These are phyloP conservation scores for Beauveria medogensis DNA, from an alignment of 2,329 filamentous ascomycete genomes.

Conservation along the genomic window DNA sequence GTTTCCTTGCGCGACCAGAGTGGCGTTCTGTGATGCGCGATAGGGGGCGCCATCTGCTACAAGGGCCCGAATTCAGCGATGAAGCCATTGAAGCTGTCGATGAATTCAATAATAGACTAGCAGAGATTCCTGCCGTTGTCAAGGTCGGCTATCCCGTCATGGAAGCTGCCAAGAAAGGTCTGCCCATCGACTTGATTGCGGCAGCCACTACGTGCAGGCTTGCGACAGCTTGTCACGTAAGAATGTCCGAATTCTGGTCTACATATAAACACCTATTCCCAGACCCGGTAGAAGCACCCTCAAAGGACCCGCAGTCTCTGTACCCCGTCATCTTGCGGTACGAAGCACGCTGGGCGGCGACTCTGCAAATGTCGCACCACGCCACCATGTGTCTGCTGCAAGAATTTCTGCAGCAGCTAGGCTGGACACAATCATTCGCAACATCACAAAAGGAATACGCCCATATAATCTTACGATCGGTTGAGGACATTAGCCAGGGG, in stretches of 20 bases:
- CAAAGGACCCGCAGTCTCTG: conserved; percentile 23
- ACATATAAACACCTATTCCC: conserved; percentile 18
- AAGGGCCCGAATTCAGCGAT: conserved; percentile 17
- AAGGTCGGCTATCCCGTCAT: conserved; percentile 25
- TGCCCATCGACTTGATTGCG: conserved; percentile 21
- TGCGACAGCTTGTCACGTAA: conserved; percentile 21
- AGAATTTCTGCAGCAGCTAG: conserved; percentile 27
- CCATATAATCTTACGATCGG: conserved; percentile 27
- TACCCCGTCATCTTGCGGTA: conserved; percentile 26
- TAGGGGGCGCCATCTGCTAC: conserved; percentile 19
- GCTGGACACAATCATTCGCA: conserved; percentile 19
- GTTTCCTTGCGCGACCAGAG: conserved; percentile 28
- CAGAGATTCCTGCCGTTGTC: conserved; percentile 27
- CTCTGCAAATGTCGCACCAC: conserved; percentile 30
- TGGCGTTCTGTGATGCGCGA: conserved; percentile 28
- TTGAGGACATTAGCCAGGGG: conserved; percentile 30
- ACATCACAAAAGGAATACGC: conserved; percentile 21
- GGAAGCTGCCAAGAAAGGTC: conserved; percentile 20
- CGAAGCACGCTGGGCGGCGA: conserved; percentile 23
- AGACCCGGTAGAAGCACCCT: conserved; percentile 20
- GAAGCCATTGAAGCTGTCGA: conserved; percentile 22
- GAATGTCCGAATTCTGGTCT: conserved; percentile 26
- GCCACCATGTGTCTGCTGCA: conserved; percentile 33
- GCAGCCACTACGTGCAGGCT: conserved; percentile 22
- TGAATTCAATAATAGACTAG: conserved; percentile 25